Evolutionary conservation across 441 rosid species (phyloP).

Genomic region (Erodium chrysanthum): DNA sequence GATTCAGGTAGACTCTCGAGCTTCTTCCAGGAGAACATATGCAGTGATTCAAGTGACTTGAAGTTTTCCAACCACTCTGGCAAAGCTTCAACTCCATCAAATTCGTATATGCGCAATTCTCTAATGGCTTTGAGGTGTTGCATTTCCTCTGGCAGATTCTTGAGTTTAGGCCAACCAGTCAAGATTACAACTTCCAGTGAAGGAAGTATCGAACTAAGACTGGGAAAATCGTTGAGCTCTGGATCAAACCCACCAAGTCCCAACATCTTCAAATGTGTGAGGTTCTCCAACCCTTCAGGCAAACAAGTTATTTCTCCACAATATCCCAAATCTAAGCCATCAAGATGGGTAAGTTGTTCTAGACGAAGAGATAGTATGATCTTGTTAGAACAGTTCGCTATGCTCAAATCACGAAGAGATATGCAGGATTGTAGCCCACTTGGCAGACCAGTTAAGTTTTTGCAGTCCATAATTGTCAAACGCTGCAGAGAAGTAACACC

Average conservation of each 20-base stretch:
- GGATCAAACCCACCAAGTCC: slow-evolving; percentile 4
- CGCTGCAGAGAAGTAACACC: not conserved
- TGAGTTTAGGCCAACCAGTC: slow-evolving; percentile 15
- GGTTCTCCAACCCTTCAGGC: slow-evolving; percentile 3
- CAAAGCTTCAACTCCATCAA: slow-evolving; percentile 16
- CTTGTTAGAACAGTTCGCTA: slow-evolving; percentile 2
- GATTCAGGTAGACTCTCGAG: slow-evolving; percentile 19
- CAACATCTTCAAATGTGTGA: slow-evolving; percentile 18
- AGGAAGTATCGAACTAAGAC: slow-evolving; percentile 10
- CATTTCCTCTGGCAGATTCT: slow-evolving; percentile 21
- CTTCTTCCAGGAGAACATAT: not conserved
- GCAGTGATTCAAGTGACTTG: slow-evolving; percentile 15
- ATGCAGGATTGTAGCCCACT: slow-evolving; percentile 12
- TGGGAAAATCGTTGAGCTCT: slow-evolving; percentile 18
- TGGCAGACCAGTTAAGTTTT: not conserved
- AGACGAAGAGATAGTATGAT: slow-evolving; percentile 1
- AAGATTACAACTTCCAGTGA: slow-evolving; percentile 11
- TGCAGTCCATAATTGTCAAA: not conserved
- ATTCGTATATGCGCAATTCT: not conserved
- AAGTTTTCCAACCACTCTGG: slow-evolving; percentile 26
- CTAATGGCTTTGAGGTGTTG: slow-evolving; percentile 21
- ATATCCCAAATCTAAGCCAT: not conserved
- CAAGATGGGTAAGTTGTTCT: not conserved
- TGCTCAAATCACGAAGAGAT: slow-evolving; percentile 3
- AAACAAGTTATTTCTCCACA: not conserved